Evolutionary conservation across 805 yeast species (phyloP).

Genomic region (Scheffersomyces stipitis): DNA sequence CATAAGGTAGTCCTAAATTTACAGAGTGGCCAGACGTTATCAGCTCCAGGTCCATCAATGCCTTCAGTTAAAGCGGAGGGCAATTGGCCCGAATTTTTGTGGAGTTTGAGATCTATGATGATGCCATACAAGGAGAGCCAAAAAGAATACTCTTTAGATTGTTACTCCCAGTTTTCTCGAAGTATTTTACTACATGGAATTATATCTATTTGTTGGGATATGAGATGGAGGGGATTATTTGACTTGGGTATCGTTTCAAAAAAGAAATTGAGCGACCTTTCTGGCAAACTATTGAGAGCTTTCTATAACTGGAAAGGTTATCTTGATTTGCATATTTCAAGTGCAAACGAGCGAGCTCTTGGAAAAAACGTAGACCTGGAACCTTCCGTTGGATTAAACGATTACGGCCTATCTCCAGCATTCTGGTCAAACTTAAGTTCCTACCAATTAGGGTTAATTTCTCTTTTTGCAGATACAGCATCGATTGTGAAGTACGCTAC

Average conservation of each 20-base stretch:
- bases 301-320: conserved; percentile 35
- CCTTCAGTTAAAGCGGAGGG: not conserved
- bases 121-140: conserved; percentile 26
- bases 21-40: too few relatives aligned
- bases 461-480: conserved; percentile 22
- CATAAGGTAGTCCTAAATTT: too few relatives aligned
- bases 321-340: conserved; percentile 32
- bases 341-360: conserved; percentile 14
- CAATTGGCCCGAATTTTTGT: conserved; percentile 37
- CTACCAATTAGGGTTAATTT: conserved; percentile 22
- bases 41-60: too few relatives aligned
- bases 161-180: conserved; percentile 38
- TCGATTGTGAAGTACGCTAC: conserved; percentile 10
- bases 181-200: conserved; percentile 37
- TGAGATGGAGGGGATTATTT: conserved; percentile 26
- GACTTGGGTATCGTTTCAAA: conserved; percentile 36
- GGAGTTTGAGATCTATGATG: conserved; percentile 31
- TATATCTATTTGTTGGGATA: conserved; percentile 30
- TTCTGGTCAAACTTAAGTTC: conserved; percentile 33
- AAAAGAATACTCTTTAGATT: conserved; percentile 30
- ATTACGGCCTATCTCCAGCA: conserved; percentile 30
- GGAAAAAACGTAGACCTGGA: conserved; percentile 1
- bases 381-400: conserved; percentile 15
- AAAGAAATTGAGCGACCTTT: conserved; percentile 24
- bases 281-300: conserved; percentile 27